Base-by-base conservation (phyloP, 305 asterid genomes). In the Striga hermonthica region DNA sequence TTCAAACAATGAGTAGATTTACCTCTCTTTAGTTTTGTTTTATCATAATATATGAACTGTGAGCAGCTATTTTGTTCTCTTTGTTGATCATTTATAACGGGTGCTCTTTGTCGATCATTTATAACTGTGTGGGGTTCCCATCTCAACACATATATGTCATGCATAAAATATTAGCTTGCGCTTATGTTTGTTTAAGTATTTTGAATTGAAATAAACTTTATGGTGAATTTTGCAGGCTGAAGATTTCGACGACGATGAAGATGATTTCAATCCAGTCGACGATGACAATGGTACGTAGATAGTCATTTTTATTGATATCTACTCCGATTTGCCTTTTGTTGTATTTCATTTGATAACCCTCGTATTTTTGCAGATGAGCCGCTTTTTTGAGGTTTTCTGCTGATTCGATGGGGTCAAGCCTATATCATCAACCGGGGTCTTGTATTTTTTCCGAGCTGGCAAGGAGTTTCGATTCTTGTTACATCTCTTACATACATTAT, bases 181-280 rank as follows among this genome's bases (percentile, higher is more conserved):
- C 62, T 76, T 70, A 71, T 43, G 4, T 53, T 7, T 47, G 37
- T 36, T 22, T 22, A 22, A 22, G 2, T 0, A 22, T 22, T 22
- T 22, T 22, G 31, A 0, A 22, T 22, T 22, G 1, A 22, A 22
- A 22, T 22, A 22, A 0, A 1, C 31, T 22, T 22, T 22, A 22
- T 22, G 31, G 59, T 64, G 12, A n/a, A 14, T 70, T 36, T 22
- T 66, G 50, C 86, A 84, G 92, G 73, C 64, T 57, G 76, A 71
- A 72, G 70, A 82, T 71, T 85, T 70, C 68, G 91, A 89, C 49
- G 96, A 89, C 5, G 95, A 86, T 74, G 96, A 86, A 73, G 95
- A 84, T 55, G 93, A 83, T 73, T 85, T 7, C 74, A 86, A 86
- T 74, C 72, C 73, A 87, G 76, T 64, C 0, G 89, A 80, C 3